Conservation (phyloP, 2,329 filamentous ascomycete species). For the Claviceps paspali region DNA sequence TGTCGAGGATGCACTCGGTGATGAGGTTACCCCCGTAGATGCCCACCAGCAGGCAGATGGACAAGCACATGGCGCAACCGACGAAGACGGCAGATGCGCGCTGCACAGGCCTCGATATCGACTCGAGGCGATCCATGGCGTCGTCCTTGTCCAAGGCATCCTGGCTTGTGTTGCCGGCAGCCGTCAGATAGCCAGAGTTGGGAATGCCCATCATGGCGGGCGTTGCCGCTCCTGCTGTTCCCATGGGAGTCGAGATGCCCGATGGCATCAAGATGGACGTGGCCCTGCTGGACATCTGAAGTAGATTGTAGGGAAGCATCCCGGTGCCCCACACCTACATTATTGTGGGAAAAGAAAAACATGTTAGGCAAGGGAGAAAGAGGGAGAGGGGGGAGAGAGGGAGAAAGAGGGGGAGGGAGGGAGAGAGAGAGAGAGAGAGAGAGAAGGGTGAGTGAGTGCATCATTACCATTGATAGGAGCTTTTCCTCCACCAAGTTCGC, state of each 20-base stretch:
- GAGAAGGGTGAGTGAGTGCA: too few species aligned
- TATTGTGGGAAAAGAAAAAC: too few species aligned
- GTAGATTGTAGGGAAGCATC: constrained; percentile 7
- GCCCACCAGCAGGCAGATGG: constrained; percentile 23
- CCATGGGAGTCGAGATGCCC: constrained; percentile 8
- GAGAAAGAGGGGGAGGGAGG: too few species aligned
- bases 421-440: too few species aligned
- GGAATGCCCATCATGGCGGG: constrained; percentile 10
- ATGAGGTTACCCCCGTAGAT: constrained; percentile 21
- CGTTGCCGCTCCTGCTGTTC: constrained; percentile 8
- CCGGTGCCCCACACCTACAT: constrained; percentile 14
- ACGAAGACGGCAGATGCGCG: constrained; percentile 23
- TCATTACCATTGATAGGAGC: constrained; percentile 15
- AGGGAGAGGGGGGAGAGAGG: too few species aligned
- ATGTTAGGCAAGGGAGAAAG: too few species aligned
- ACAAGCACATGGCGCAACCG: constrained; percentile 21
- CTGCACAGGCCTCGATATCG: constrained; percentile 24
- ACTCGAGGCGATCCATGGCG: constrained; percentile 17
- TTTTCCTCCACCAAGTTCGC: constrained; percentile 19
- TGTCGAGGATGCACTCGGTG: constrained; percentile 22
- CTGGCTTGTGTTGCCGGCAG: constrained; percentile 9
- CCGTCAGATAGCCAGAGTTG: constrained; percentile 1
- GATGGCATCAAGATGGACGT: constrained; percentile 8
- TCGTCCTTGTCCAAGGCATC: constrained; percentile 14
- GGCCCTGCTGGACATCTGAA: constrained; percentile 7